Evolutionary conservation across 495 filamentous ascomycete species (phyloP).

Genomic region (Neurospora sp.): DNA sequence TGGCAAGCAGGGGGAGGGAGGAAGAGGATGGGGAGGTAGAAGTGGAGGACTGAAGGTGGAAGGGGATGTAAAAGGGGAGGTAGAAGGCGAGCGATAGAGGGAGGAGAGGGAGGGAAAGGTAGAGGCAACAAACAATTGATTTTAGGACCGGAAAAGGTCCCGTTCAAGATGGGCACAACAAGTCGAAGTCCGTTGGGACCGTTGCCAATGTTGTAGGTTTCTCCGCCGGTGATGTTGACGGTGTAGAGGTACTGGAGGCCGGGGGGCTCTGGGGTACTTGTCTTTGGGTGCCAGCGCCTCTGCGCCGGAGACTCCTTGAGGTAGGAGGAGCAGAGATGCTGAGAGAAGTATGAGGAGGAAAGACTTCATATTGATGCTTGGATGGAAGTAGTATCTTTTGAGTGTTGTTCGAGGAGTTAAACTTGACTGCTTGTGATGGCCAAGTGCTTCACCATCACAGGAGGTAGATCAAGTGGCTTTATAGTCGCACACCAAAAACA

Average conservation of each 20-base stretch:
- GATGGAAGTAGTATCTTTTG: background rate
- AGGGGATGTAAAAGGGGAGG: background rate
- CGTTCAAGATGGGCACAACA: conserved; percentile 7
- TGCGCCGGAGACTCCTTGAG: background rate
- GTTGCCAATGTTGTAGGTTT: background rate
- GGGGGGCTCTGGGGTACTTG: conserved; percentile 7
- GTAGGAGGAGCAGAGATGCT: background rate
- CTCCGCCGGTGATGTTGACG: conserved; percentile 14
- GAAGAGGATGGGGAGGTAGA: background rate
- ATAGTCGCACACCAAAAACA: background rate
- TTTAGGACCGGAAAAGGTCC: conserved; percentile 11
- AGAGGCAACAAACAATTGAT: conserved; percentile 5
- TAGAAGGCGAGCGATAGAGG: too few species aligned
- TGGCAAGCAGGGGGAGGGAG: background rate
- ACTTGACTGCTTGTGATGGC: background rate
- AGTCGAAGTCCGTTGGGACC: conserved; percentile 7
- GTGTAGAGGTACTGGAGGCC: conserved; percentile 9
- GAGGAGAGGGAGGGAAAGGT: too few species aligned
- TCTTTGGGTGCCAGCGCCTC: background rate
- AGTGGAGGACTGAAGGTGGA: background rate
- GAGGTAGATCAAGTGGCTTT: background rate
- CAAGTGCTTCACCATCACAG: background rate
- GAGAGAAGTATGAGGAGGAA: background rate
- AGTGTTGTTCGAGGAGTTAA: too few species aligned
- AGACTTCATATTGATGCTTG: background rate